Base-by-base conservation (phyloP, 192 early-diverging fungal species). In the Geranomyces variabilis region DNA sequence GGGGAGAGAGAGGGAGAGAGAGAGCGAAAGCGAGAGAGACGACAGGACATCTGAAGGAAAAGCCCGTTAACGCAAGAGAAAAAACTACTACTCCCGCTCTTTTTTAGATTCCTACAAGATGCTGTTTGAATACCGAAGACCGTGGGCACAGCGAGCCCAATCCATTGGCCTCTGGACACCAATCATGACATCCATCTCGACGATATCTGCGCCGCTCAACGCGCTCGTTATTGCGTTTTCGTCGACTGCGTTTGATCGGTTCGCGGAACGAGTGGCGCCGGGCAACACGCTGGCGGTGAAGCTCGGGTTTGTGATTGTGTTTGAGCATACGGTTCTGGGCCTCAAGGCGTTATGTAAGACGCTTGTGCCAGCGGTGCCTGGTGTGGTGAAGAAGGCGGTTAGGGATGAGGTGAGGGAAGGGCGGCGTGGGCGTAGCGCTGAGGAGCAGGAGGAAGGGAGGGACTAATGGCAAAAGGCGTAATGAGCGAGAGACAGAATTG, bases 221-320 rank as follows among this genome's bases (percentile, higher is more conserved):
- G 81, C 75, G 12, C 67, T 64, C 29, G 73, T 75, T 26, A 77
- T 82, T 43, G 81, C 77, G 0, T 79, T 82, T 56, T 66, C 73
- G 9, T 64, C 57, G 6, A 22, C 43, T 1, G 41, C 63, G 41
- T 64, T 64, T 29, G 15, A 19, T 13, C 15, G 34, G 7, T 64
- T 45, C 21, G 43, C 43, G 3, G 34, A 5, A 36, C 3, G 19
- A 1, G 17, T n/a, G 2, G 15, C 28, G n/a, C 63, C 63, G 34
- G 21, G 5, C 1, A 45, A 21, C 41, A 66, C 66, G 29, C 55
- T 75, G 22, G 78, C 74, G 34, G 45, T 55, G 1, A 46, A 72
- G 66, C 41, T 82, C 43, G 75, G 49, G 7, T 82, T 82, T 58
- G 66, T 82, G 30, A 17, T 82, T 1, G 34, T 79, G 3, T 82